phyloP scores from a whole-genome alignment of 2,329 filamentous ascomycete species.

The Scedosporium dehoogii region DNA sequence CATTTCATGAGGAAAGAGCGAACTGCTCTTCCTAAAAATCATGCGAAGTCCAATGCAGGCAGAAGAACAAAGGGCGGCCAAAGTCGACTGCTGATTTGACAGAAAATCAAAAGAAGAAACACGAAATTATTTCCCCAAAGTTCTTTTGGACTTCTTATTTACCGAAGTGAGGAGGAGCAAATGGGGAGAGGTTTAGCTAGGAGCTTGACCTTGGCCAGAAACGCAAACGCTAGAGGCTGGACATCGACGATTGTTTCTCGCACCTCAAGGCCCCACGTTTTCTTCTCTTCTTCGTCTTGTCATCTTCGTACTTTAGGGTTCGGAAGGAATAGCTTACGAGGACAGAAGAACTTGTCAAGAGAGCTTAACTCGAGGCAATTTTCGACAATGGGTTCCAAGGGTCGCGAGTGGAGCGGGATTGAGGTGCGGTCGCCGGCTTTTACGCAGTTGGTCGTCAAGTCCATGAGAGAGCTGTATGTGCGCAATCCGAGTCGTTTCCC shows the following conservation, averaged over 20 bases:
- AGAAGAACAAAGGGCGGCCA: not conserved
- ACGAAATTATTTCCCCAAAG: too few species aligned
- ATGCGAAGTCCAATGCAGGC: not conserved
- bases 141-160: not conserved
- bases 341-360: not conserved
- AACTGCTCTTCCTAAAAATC: not conserved
- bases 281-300: too few species aligned
- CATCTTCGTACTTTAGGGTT: not conserved
- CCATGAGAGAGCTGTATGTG: constrained; percentile 70
- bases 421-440: constrained; percentile 21
- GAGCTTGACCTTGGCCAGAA: too few species aligned
- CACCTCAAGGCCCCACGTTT: too few species aligned
- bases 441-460: constrained; percentile 55
- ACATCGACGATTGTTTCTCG: too few species aligned
- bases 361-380: not conserved
- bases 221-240: too few species aligned
- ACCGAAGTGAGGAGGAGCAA: not conserved
- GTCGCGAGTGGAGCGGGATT: not conserved
- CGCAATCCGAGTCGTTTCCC: not conserved
- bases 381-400: not conserved
- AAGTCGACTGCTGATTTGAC: not conserved
- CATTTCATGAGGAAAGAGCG: not conserved
- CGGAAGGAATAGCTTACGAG: not conserved
- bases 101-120: too few species aligned
- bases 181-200: too few species aligned